phyloP scores from a whole-genome alignment of 306 rosid genomes.

The Astragalus glycyphyllos region DNA sequence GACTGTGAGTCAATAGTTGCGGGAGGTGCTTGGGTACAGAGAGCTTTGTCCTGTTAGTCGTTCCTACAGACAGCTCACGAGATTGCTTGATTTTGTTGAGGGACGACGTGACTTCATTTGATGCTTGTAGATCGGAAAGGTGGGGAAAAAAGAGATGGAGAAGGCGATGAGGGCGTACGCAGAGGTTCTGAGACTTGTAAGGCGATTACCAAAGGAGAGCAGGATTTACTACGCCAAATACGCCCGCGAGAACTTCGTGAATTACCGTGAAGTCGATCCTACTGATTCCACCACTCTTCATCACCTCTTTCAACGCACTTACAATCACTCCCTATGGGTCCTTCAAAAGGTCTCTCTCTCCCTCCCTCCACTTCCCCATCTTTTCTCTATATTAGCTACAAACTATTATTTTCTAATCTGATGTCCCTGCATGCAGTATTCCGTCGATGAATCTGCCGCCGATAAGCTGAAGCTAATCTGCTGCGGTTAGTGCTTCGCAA shows the following conservation, averaged over 20 bases:
- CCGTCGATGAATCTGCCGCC: slow-evolving; percentile 70
- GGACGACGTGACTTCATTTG: no score
- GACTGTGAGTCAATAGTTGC: no score
- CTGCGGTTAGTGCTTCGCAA: slow-evolving; percentile 1
- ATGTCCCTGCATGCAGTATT: slow-evolving; percentile 58
- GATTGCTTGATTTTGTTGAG: no score
- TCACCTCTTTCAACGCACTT: slow-evolving; percentile 44
- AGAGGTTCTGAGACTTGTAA: slow-evolving; percentile 58
- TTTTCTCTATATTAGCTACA: not conserved
- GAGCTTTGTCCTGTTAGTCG: no score
- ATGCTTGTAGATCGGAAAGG: no score
- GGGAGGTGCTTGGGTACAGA: no score
- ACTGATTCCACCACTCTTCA: slow-evolving; percentile 40
- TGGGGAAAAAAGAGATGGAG: slow-evolving; percentile 51
- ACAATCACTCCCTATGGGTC: slow-evolving; percentile 78
- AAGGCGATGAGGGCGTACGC: slow-evolving; percentile 73
- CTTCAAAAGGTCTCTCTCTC: slow-evolving; percentile 65
- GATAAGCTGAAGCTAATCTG: slow-evolving; percentile 66
- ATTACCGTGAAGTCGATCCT: slow-evolving; percentile 48
- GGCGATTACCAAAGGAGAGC: slow-evolving; percentile 43
- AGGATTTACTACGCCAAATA: slow-evolving; percentile 58
- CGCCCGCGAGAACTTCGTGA: slow-evolving; percentile 73
- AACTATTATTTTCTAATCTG: not conserved
- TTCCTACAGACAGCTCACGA: no score
- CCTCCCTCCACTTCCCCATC: no score